Evolutionary conservation across 192 early-diverging fungal species (phyloP).

Genomic region (Rhizophagus clarus): DNA sequence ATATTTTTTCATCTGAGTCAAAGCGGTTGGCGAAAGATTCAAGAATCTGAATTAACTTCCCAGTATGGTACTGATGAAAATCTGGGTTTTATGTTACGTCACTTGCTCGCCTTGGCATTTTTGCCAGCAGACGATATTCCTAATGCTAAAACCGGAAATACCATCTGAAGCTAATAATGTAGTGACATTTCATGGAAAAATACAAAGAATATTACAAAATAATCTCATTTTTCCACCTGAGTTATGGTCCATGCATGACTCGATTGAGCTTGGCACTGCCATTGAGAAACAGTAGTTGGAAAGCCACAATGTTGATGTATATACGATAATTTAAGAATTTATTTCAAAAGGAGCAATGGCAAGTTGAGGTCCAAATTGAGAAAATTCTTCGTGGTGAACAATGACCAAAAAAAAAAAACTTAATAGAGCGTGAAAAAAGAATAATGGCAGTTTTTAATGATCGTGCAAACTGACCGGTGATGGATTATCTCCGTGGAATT

Average conservation of each 20-base stretch:
- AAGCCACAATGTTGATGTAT: neutral
- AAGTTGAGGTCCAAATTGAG: conserved; percentile 10
- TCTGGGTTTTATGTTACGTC: neutral
- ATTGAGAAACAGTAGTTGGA: conserved; percentile 2
- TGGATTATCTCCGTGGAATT: too few relatives aligned
- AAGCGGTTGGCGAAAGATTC: neutral
- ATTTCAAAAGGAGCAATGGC: conserved; percentile 3
- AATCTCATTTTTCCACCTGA: neutral
- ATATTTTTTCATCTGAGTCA: neutral
- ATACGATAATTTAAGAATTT: conserved; percentile 4
- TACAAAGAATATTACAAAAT: neutral
- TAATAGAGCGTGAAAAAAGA: neutral
- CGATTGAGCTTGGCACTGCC: neutral
- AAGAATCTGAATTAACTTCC: neutral
- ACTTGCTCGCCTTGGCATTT: too few relatives aligned
- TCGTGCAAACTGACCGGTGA: too few relatives aligned
- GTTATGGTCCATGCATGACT: conserved; percentile 2
- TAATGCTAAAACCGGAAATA: too few relatives aligned
- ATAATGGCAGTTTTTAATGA: conserved; percentile 12
- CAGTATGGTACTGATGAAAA: neutral
- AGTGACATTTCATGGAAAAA: neutral
- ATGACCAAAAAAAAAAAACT: neutral
- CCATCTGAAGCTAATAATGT: too few relatives aligned
- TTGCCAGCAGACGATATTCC: too few relatives aligned
- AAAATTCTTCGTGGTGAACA: neutral